Conservation (phyloP, 495 filamentous ascomycete genomes). For the Aspergillus baeticus region DNA sequence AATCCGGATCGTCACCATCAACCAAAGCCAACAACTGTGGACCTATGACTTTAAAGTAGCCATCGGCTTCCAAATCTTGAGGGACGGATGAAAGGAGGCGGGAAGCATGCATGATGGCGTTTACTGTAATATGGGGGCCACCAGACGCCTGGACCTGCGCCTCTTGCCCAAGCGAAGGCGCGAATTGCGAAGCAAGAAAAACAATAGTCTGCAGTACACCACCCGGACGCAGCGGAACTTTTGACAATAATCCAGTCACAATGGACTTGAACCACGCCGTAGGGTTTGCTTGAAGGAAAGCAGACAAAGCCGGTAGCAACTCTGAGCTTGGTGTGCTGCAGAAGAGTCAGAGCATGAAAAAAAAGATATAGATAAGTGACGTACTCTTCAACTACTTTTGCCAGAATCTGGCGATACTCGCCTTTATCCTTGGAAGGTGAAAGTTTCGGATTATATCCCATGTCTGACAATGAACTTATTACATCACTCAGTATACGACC, state of each 20-base stretch:
- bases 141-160: constrained; percentile 31
- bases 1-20: constrained; percentile 62
- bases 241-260: constrained; percentile 55
- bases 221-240: constrained; percentile 60
- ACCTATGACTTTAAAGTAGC: constrained; percentile 63
- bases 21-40: constrained; percentile 67
- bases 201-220: constrained; percentile 70
- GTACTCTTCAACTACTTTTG: constrained; percentile 44
- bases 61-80: constrained; percentile 49
- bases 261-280: constrained; percentile 46
- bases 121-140: constrained; percentile 68
- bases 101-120: constrained; percentile 67
- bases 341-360: constrained; percentile 18
- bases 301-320: constrained; percentile 46
- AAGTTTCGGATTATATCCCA: constrained; percentile 41
- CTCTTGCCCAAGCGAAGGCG: constrained; percentile 41
- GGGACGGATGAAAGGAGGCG: constrained; percentile 64
- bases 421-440: constrained; percentile 15
- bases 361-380: constrained; percentile 6
- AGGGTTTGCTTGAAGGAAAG: constrained; percentile 45
- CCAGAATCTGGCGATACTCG: constrained; percentile 29
- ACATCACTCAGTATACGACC: constrained; percentile 46
- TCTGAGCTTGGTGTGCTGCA: constrained; percentile 40
- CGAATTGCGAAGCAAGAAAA: constrained; percentile 64
- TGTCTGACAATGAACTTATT: constrained; percentile 39